A percentile compares a stretch with the other conserved stretches of the same genome.
Evolutionary conservation across 345 rosid genomes (phyloP).

Genomic region (Bruguiera sexangula): DNA sequence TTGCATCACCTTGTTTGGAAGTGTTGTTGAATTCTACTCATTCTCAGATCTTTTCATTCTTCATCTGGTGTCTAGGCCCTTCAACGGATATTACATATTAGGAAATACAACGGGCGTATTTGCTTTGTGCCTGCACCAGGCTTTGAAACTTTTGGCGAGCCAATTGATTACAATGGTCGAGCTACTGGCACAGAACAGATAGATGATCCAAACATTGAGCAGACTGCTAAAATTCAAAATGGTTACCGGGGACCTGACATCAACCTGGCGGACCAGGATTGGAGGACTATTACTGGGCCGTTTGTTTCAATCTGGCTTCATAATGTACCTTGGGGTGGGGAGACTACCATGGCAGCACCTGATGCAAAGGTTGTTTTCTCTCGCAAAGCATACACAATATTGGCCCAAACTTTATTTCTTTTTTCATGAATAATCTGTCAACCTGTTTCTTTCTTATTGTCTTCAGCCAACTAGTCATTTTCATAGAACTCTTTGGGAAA

Average conservation of each 20-base stretch:
- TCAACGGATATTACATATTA: slow-evolving; percentile 59
- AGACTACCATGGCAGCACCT: slow-evolving; percentile 85
- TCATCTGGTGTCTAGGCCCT: slow-evolving; percentile 46
- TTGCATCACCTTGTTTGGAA: too few species aligned
- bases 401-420: too few species aligned
- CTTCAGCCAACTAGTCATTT: too few species aligned
- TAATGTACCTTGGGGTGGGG: slow-evolving; percentile 93
- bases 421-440: too few species aligned
- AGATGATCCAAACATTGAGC: slow-evolving; percentile 21
- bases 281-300: slow-evolving; percentile 88
- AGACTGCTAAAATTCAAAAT: slow-evolving; percentile 20
- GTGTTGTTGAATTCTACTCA: neutral
- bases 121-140: slow-evolving; percentile 94
- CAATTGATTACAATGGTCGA: slow-evolving; percentile 36
- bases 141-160: slow-evolving; percentile 69
- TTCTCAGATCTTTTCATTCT: neutral
- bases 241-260: slow-evolving; percentile 70
- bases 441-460: too few species aligned
- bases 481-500: too few species aligned
- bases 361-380: slow-evolving; percentile 68
- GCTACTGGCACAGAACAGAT: slow-evolving; percentile 7
- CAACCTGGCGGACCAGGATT: slow-evolving; percentile 41
- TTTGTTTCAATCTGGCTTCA: slow-evolving; percentile 96
- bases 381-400: neutral
- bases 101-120: slow-evolving; percentile 67